Evolutionary conservation across 352 stramenopile species (phyloP).

Genomic region (Pythium chondricola): DNA sequence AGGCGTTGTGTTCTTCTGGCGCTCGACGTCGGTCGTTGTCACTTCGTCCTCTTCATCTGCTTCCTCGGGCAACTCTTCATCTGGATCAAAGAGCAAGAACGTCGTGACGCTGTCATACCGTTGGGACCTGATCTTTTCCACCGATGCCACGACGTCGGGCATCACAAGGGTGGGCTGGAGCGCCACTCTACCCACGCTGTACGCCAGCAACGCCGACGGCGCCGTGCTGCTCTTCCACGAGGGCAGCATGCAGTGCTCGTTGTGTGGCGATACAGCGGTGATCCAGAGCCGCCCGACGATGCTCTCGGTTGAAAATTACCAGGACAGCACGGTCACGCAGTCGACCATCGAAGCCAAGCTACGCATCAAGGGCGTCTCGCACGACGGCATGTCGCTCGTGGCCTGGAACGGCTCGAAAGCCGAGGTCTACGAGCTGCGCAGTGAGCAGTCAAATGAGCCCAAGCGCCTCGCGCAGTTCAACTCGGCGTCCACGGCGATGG

Average conservation of each 20-base stretch:
- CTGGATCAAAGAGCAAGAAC: not conserved
- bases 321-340: constrained; percentile 66
- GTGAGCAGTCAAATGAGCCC: constrained; percentile 23
- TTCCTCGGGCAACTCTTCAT: not conserved
- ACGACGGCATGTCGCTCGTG: constrained; percentile 68
- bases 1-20: constrained; percentile 88
- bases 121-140: constrained; percentile 64
- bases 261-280: constrained; percentile 76
- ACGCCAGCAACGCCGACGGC: constrained; percentile 58
- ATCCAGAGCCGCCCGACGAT: constrained; percentile 75
- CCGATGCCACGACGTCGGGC: constrained; percentile 36
- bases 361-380: constrained; percentile 81
- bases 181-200: constrained; percentile 48
- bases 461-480: constrained; percentile 70
- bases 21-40: constrained; percentile 50
- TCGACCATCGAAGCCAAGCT: constrained; percentile 54
- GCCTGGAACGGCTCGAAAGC: constrained; percentile 83
- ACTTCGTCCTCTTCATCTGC: constrained; percentile 1
- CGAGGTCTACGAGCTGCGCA: constrained; percentile 83
- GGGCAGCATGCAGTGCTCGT: constrained; percentile 74
- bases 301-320: constrained; percentile 71
- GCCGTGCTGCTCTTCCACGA: constrained; percentile 76
- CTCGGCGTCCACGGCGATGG: constrained; percentile 58
- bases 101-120: constrained; percentile 33
- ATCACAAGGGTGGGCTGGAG: constrained; percentile 71